Percentiles rank a stretch among this genome's conserved stretches.
These are phyloP conservation scores for Solanum hybrid DNA, from an alignment of 305 asterid species.

Conservation along the genomic window DNA sequence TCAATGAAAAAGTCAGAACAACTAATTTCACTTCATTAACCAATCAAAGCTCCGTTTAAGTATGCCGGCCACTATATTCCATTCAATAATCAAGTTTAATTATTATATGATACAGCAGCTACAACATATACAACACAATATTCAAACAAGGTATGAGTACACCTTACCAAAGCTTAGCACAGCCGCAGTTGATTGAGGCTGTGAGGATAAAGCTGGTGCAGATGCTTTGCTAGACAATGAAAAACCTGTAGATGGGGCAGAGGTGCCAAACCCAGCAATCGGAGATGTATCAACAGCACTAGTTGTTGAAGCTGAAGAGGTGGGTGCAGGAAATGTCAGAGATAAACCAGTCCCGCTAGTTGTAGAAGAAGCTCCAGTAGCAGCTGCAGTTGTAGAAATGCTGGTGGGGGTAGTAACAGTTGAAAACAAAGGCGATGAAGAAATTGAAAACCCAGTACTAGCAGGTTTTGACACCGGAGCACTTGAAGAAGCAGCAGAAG, in stretches of 20 bases:
- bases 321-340: constrained; percentile 2
- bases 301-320: constrained; percentile 17
- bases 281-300: constrained; percentile 11
- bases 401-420: constrained; percentile 15
- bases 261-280: not conserved
- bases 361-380: constrained; percentile 8
- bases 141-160: not conserved
- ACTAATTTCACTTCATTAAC: not conserved
- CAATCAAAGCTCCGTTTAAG: not conserved
- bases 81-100: not conserved
- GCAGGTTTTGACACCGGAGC: constrained; percentile 10
- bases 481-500: constrained; percentile 7
- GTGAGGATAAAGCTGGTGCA: constrained; percentile 14
- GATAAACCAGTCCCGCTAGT: constrained; percentile 5
- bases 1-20: not conserved
- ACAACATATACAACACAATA: not conserved
- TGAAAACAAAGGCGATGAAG: constrained; percentile 21
- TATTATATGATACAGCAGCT: not conserved
- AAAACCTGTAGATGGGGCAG: constrained; percentile 7
- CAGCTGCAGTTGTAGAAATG: constrained; percentile 13
- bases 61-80: not conserved
- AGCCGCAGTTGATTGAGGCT: constrained; percentile 21
- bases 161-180: constrained; percentile 14
- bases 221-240: constrained; percentile 15
- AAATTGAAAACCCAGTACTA: constrained; percentile 4